These are phyloP conservation scores for Tetrahymena elliotti DNA, from an alignment of 73 alveolate genomes.

Conservation along the genomic window DNA sequence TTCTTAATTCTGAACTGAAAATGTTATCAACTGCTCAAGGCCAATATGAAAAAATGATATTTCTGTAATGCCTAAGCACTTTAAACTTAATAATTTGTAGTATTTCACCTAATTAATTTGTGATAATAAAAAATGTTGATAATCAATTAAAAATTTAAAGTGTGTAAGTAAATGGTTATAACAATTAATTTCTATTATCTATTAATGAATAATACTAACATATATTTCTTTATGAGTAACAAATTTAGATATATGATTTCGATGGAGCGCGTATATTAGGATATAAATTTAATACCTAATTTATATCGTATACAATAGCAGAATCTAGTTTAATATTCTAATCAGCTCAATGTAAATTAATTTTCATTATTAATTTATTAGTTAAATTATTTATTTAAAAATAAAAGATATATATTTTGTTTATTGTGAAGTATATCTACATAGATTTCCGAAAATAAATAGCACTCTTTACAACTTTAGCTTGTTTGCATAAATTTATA, in stretches of 20 bases:
- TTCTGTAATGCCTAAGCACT: background rate
- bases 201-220: background rate
- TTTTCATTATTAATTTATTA: too few species aligned
- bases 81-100: background rate
- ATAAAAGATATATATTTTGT: too few species aligned
- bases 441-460: background rate
- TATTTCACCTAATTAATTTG: background rate
- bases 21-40: background rate
- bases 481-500: background rate
- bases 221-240: too few species aligned
- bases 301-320: background rate
- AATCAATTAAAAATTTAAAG: too few species aligned
- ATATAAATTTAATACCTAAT: background rate
- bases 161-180: background rate
- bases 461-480: background rate
- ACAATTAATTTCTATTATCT: background rate
- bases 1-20: background rate
- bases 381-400: too few species aligned
- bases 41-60: too few species aligned
- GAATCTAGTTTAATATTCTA: background rate
- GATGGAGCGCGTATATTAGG: background rate
- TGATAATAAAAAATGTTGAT: background rate
- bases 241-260: too few species aligned
- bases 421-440: too few species aligned
- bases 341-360: background rate